Base-by-base conservation (phyloP, 2,329 filamentous ascomycete genomes). In the Penicillium rolfsii region DNA sequence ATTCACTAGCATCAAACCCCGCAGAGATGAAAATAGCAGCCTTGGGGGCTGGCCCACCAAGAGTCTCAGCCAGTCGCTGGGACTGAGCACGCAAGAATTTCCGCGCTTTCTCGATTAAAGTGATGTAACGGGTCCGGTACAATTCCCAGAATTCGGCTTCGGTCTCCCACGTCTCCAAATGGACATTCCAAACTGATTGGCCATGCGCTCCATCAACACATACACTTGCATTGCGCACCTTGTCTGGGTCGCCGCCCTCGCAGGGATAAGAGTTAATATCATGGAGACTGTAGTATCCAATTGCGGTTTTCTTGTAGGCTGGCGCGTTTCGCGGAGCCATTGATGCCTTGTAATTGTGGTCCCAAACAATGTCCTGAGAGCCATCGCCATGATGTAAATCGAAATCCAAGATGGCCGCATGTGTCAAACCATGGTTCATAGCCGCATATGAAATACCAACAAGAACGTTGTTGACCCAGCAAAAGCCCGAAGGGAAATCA, bases 221-320 rank as follows among this genome's bases (percentile, higher is more conserved):
- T 28, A 97, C 79, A 79, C 93, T 97, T 1, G 96, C 95, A 69
- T 94, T 96, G 73, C 90, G 91, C 55, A 98, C 89, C 77, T 98
- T 98, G 24, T 95, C 91, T 60, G 90, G 87, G 63, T 98, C 94
- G n/a, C 94, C 95, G 73, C 85, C 86, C 75, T 99, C 95, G 74
- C 95, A 99, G 0, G 96, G 95, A 72, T 96, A 99, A 0, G 94
- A 98, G 77, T 99, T 98, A 80, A 99, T 97, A 72, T 99, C 95
- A 75, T 99, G 95, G 46, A 99, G 76, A 74, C 93, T 97, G 76
- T 97, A 98, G 74, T 99, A 99, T 9, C 93, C 95, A 69, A 98
- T 95, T 0, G 90, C 89, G 0, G 89, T 88, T 80, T 91, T 95
- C 79, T 94, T 94, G 83, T 89, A 90, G 33, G 84, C 81, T 0